These are phyloP conservation scores for Exophiala lecanii-corni DNA, from an alignment of 2,329 filamentous ascomycete genomes.

Conservation along the genomic window DNA sequence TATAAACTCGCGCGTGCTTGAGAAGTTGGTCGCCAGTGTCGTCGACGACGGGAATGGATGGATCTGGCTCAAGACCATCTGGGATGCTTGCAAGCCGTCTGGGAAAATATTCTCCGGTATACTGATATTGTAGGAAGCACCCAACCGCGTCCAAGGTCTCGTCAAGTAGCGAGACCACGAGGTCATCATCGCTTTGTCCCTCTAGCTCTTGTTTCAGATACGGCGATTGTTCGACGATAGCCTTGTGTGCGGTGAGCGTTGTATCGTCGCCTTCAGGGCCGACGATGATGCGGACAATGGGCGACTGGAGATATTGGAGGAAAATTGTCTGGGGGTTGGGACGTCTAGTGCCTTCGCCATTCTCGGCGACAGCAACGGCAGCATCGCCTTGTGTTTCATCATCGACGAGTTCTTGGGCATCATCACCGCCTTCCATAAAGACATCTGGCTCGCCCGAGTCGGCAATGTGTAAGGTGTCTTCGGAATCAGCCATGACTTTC, in stretches of 20 bases:
- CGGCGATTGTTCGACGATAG: slow-evolving; percentile 67
- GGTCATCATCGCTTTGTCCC: slow-evolving; percentile 9
- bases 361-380: slow-evolving; percentile 20
- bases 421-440: slow-evolving; percentile 29
- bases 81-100: slow-evolving; percentile 54
- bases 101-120: slow-evolving; percentile 84
- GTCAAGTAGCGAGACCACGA: slow-evolving; percentile 56
- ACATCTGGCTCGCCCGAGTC: slow-evolving; percentile 23
- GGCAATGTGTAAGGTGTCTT: slow-evolving; percentile 24
- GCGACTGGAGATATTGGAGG: slow-evolving; percentile 59
- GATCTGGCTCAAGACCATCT: slow-evolving; percentile 65
- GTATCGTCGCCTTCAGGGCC: slow-evolving; percentile 57
- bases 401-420: slow-evolving; percentile 22
- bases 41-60: slow-evolving; percentile 62
- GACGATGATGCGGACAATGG: slow-evolving; percentile 64
- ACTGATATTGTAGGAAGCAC: slow-evolving; percentile 77
- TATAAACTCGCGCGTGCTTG: slow-evolving; percentile 86
- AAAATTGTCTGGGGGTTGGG: slow-evolving; percentile 25
- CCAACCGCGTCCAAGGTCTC: slow-evolving; percentile 70
- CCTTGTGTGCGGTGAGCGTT: slow-evolving; percentile 73
- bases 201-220: slow-evolving; percentile 50
- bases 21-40: slow-evolving; percentile 77
- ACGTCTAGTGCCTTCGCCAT: slow-evolving; percentile 28
- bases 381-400: slow-evolving; percentile 20
- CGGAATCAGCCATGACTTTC: slow-evolving; percentile 9